These are phyloP conservation scores for Chlorella variabilis DNA, from an alignment of 163 green algal species.

Conservation along the genomic window DNA sequence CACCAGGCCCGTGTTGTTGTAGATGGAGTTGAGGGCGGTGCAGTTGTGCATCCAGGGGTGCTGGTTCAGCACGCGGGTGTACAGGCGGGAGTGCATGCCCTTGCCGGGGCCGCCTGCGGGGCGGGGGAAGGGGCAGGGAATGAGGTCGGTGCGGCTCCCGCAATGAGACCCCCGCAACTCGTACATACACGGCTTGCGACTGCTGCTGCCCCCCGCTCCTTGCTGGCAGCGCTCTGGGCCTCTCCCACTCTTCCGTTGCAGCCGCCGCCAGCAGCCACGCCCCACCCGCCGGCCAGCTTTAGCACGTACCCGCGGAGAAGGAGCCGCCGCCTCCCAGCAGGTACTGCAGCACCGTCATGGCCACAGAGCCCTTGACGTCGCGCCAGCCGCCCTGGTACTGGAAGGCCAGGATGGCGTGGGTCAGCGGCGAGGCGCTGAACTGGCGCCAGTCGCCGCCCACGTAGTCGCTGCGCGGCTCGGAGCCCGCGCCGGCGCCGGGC, in stretches of 20 bases:
- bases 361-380: slow-evolving; percentile 83
- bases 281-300: background rate
- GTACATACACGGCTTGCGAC: too few species aligned
- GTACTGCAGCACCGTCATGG: slow-evolving; percentile 93
- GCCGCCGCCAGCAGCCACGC: too few species aligned
- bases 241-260: too few species aligned
- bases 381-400: slow-evolving; percentile 85
- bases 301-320: slow-evolving; percentile 67
- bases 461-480: slow-evolving; percentile 71
- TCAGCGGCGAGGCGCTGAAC: slow-evolving; percentile 48
- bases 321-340: slow-evolving; percentile 75
- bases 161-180: too few species aligned
- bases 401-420: slow-evolving; percentile 85
- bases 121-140: slow-evolving; percentile 36
- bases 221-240: too few species aligned
- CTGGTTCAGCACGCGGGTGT: slow-evolving; percentile 95
- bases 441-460: slow-evolving; percentile 83
- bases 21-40: slow-evolving; percentile 89
- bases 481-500: slow-evolving; percentile 14
- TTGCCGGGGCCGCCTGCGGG: slow-evolving; percentile 94
- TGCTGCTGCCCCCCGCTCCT: too few species aligned
- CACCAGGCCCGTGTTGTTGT: slow-evolving; percentile 91
- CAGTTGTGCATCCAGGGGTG: slow-evolving; percentile 92
- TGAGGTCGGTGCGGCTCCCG: background rate
- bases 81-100: slow-evolving; percentile 98